Percentiles rank a stretch among this genome's conserved stretches.
Evolutionary conservation across 2,329 filamentous ascomycete species (phyloP).

Genomic region (Colletotrichum theobromicola): DNA sequence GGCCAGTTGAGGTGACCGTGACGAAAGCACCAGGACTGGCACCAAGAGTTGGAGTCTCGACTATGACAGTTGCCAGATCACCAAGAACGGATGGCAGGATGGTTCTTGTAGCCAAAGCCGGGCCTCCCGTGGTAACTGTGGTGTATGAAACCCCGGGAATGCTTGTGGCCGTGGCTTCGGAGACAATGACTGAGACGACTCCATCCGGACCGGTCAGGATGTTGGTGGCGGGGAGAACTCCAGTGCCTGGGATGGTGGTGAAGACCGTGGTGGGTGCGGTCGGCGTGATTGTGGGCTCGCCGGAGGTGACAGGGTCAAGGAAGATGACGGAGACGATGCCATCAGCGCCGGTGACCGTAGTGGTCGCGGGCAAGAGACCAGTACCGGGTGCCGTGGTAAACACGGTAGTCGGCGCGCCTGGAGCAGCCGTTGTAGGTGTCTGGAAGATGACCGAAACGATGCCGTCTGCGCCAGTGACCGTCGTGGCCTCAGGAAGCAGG

Average conservation of each 20-base stretch:
- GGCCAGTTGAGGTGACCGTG: background rate
- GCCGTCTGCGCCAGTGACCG: background rate
- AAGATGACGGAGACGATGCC: background rate
- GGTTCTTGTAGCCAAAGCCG: background rate
- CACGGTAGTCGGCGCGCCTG: background rate
- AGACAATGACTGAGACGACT: background rate
- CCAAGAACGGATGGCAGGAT: background rate
- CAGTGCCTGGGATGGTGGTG: constrained; percentile 1
- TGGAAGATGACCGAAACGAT: background rate
- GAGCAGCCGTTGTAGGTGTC: background rate
- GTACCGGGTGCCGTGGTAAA: background rate
- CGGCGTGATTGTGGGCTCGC: background rate
- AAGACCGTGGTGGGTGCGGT: background rate
- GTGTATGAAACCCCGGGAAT: background rate
- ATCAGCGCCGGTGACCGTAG: background rate
- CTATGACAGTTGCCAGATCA: background rate
- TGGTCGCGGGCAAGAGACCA: background rate
- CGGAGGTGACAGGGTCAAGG: background rate
- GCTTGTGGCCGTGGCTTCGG: background rate
- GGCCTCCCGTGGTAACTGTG: background rate
- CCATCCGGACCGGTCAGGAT: background rate
- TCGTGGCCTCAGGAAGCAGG: background rate
- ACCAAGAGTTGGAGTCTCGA: background rate
- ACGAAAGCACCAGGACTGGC: background rate
- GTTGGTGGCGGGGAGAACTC: background rate